Evolutionary conservation across 176 grass and related monocot genomes (phyloP), one percentile per base, ranked within the genome.

Genomic region (Lolium rigidum): DNA sequence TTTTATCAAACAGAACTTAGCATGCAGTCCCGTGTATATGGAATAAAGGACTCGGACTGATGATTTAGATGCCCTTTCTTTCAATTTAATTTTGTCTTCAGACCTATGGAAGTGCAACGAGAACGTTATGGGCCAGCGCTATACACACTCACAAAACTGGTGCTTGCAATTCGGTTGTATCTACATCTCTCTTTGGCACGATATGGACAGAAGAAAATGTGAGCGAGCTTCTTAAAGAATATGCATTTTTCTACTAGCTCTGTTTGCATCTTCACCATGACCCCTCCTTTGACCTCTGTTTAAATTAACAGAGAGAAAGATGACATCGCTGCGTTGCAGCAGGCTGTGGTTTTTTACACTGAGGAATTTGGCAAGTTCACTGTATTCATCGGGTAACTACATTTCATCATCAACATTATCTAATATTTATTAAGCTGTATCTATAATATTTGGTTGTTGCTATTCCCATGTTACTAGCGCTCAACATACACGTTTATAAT

Each of bases 41-140:
- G 48, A 80, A 10, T 38, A 77, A 70, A 76, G 70, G 11, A 24
- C 5, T 83, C 51, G 18, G 39, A 60, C 77, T 87, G 24, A 65
- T 85, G 17, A 22, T 54, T 71, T 21, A 6, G 68, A 44, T 61
- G 21, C 58, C 12, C 69, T 74, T 47, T 79, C 57, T 87, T 87
- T 69, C 66, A 84, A 80, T 54, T 75, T 26, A 85, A 88, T 76
- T 85, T 85, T 66, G 18, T 71, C 15, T 47, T 83, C 75, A 98
- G 96, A 21, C 97, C 94, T 44, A 99, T 99, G 97, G 97, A 96
- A 91, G 97, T 96, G 85, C 97, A 99, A 86, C 89, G 97, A 88
- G 86, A 88, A 74, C 93, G 97, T 24, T 99, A 99, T 80, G 97
- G 97, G 25, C 97, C 97, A 83, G 81, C 92, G 70, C 78, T 99